Evolutionary conservation across 2,329 filamentous ascomycete species (phyloP).

Genomic region (Fusarium pseudocircinatum): DNA sequence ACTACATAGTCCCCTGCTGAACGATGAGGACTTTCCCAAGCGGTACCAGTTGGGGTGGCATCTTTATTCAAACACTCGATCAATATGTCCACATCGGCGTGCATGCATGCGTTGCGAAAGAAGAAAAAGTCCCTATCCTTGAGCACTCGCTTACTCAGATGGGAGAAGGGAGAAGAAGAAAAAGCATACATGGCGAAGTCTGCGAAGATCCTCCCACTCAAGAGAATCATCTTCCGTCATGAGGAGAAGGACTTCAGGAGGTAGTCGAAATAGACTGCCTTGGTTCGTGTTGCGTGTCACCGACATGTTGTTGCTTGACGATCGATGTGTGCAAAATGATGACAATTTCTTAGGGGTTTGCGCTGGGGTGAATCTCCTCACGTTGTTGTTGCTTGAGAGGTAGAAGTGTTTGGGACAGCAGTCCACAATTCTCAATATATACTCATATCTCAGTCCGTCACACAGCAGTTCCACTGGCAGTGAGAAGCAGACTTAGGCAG

Average conservation of each 20-base stretch:
- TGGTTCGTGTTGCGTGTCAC: neutral
- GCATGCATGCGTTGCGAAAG: neutral
- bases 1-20: neutral
- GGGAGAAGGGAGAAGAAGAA: neutral
- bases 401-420: fast-evolving
- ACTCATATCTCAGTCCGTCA: neutral
- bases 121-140: neutral
- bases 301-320: neutral
- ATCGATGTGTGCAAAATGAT: neutral
- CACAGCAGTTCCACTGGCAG: neutral
- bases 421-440: neutral
- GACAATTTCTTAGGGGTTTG: neutral
- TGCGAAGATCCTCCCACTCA: neutral
- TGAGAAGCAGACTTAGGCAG: neutral
- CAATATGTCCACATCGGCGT: neutral
- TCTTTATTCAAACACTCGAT: neutral
- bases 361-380: fast-evolving
- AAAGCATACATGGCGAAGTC: neutral
- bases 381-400: fast-evolving
- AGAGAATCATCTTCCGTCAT: neutral
- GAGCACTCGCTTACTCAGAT: neutral
- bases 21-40: neutral
- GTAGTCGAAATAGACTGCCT: neutral
- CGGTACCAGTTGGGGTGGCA: neutral
- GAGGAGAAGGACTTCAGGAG: neutral